Evolutionary conservation across 139 green algal species (phyloP).

Genomic region (Asterochloris erici): DNA sequence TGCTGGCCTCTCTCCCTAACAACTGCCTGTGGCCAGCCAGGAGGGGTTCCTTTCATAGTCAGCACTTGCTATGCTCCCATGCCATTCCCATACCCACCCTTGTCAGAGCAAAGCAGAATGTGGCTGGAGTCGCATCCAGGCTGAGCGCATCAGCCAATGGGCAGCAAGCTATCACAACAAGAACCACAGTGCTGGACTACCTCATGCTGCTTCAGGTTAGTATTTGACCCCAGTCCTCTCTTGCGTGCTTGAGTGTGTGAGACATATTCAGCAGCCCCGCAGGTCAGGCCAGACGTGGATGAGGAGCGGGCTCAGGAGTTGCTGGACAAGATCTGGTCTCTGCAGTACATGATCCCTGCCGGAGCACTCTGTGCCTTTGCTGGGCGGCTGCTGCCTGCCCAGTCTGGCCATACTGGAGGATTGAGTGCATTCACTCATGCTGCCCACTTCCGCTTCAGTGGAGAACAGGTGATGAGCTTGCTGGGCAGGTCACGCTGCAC

Average conservation of each 20-base stretch:
- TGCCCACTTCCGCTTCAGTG: slow-evolving; percentile 2
- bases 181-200: not conserved
- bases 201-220: slow-evolving; percentile 1
- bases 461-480: not conserved
- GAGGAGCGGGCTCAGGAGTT: not conserved
- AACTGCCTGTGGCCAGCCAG: too few relatives aligned
- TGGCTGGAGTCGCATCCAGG: too few relatives aligned
- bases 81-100: too few relatives aligned
- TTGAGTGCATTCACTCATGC: slow-evolving; percentile 7
- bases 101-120: too few relatives aligned
- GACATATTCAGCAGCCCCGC: not conserved
- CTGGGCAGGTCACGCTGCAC: not conserved
- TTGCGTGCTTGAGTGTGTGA: not conserved
- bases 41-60: too few relatives aligned
- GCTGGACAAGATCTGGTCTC: slow-evolving; percentile 12
- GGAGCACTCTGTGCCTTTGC: slow-evolving; percentile 16
- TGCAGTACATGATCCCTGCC: slow-evolving; percentile 18
- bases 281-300: not conserved
- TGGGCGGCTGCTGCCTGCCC: not conserved
- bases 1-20: too few relatives aligned
- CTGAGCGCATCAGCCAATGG: too few relatives aligned
- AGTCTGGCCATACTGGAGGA: not conserved
- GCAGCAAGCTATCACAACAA: too few relatives aligned
- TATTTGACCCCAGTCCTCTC: not conserved
- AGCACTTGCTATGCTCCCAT: too few relatives aligned